Conservation (phyloP, 352 stramenopile genomes). For the Phytophthora megakarya region DNA sequence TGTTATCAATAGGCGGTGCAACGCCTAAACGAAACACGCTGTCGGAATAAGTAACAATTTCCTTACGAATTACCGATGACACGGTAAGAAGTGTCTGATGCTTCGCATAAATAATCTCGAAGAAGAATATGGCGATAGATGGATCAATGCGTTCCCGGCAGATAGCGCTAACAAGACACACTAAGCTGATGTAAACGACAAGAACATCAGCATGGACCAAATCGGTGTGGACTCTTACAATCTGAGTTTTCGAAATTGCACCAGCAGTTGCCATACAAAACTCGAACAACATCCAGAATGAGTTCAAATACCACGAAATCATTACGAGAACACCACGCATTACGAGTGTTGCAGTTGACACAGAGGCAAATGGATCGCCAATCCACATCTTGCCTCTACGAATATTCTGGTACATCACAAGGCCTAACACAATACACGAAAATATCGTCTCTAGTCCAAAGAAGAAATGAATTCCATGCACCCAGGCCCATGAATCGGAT, state of each 20-base stretch:
- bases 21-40: conserved; percentile 26
- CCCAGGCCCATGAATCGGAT: conserved; percentile 42
- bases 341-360: conserved; percentile 32
- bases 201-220: conserved; percentile 43
- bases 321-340: conserved; percentile 32
- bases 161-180: conserved; percentile 25
- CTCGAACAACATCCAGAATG: conserved; percentile 44
- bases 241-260: conserved; percentile 21
- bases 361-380: conserved; percentile 46
- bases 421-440: conserved; percentile 32
- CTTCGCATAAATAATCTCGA: conserved; percentile 32
- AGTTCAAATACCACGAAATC: conserved; percentile 38
- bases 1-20: not conserved
- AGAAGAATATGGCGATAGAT: conserved; percentile 27
- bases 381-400: conserved; percentile 44
- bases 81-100: conserved; percentile 1
- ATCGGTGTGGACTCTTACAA: conserved; percentile 31
- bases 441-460: conserved; percentile 38
- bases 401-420: conserved; percentile 36
- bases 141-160: conserved; percentile 37
- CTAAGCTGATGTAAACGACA: conserved; percentile 31
- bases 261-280: conserved; percentile 31
- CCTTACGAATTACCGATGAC: conserved; percentile 10
- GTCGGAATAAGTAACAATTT: conserved; percentile 24
- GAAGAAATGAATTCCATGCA: conserved; percentile 41